Conservation (phyloP, 2,329 filamentous ascomycete species). For the Penicillium italicum region DNA sequence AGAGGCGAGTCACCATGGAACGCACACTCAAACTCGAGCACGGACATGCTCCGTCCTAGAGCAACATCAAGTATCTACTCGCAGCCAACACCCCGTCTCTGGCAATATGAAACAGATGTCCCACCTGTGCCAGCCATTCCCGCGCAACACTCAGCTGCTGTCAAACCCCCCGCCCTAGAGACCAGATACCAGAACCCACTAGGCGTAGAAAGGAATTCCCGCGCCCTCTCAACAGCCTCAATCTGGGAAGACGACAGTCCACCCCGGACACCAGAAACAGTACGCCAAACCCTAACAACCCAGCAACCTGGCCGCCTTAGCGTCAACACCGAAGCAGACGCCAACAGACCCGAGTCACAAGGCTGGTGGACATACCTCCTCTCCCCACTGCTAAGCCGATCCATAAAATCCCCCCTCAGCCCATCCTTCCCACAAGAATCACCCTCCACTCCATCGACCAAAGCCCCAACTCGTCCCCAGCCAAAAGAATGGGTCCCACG, state of each 20-base stretch:
- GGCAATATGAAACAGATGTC: slow-evolving; percentile 24
- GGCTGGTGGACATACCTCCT: slow-evolving; percentile 51
- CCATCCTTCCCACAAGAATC: slow-evolving; percentile 21
- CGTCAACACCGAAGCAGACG: slow-evolving; percentile 32
- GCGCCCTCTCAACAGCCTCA: slow-evolving; percentile 34
- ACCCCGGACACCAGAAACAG: background rate
- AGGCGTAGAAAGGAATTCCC: slow-evolving; percentile 9
- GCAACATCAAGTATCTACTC: slow-evolving; percentile 47
- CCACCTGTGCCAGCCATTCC: slow-evolving; percentile 45
- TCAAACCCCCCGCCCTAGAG: slow-evolving; percentile 8
- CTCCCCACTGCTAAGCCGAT: slow-evolving; percentile 40
- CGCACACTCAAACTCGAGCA: slow-evolving; percentile 18
- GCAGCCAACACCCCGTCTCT: slow-evolving; percentile 34
- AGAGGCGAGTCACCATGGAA: slow-evolving; percentile 39
- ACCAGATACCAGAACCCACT: slow-evolving; percentile 12
- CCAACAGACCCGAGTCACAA: slow-evolving; percentile 42
- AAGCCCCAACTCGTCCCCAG: slow-evolving; percentile 6
- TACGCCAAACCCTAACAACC: slow-evolving; percentile 20
- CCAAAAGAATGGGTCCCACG: slow-evolving; percentile 25
- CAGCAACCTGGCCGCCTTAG: slow-evolving; percentile 19
- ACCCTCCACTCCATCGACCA: background rate
- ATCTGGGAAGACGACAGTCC: slow-evolving; percentile 37
- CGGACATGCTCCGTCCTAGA: slow-evolving; percentile 27
- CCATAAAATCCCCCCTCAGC: slow-evolving; percentile 26
- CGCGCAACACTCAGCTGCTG: slow-evolving; percentile 23